Base-by-base conservation (phyloP, 2,329 filamentous ascomycete genomes). In the Domatiomyces globalis region DNA sequence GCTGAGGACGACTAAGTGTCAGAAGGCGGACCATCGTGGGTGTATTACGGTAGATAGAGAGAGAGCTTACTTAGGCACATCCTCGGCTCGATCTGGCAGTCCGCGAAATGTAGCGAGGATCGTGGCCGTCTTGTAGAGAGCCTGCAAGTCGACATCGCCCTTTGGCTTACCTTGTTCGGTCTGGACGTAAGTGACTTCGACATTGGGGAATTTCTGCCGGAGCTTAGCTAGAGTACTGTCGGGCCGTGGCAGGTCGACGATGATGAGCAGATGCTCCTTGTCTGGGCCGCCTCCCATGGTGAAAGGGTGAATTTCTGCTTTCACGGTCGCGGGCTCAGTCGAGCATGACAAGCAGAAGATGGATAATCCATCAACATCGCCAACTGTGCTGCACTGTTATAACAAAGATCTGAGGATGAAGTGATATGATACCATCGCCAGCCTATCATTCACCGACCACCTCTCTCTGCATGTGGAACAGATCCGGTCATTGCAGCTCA, bases 41-140 rank as follows among this genome's bases (percentile, higher is more conserved):
- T 25, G 22, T 25, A 19, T 29, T n/a, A n/a, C n/a, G n/a, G n/a
- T n/a, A n/a, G n/a, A n/a, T n/a, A n/a, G n/a, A 51, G 49, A 60
- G 25, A 55, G 36, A 43, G 12, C 54, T 12, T 57, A 62, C 60
- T 59, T 62, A 8, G 63, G 63, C 27, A 56, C 59, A 45, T 61
- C 57, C 45, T 60, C 61, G 10, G 65, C 60, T 4, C 58, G 56
- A 1, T 65, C 55, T 1, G 75, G 75, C 8, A 77, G 66, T 51
- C 67, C 67, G 55, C 62, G 65, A 43, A 76, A 65, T 0, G 75
- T 78, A 49, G 69, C 65, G 18, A 78, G 66, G 54, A 76, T 68
- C 1, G 69, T 74, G 36, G 66, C 65, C 49, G 69, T 63, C 48
- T 67, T 60, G 63, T 67, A 69, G 33, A 70, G 54, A 18, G 71